Base-by-base conservation (phyloP, 257 asterid species). In the Fraxinus pennsylvanica region DNA sequence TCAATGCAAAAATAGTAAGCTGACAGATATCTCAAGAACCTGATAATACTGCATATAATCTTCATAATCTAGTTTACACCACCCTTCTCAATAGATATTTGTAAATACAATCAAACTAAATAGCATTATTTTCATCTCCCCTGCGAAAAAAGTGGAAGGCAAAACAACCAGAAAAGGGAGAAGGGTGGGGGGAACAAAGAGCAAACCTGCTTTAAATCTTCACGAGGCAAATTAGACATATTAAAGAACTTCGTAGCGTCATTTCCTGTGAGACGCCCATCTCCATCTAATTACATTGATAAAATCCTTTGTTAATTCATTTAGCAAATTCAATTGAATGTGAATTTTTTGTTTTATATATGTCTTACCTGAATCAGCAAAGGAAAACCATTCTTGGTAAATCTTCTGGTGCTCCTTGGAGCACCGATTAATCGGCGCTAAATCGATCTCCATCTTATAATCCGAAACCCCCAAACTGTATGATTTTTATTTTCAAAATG, bases 161-260 rank as follows among this genome's bases (percentile, higher is more conserved):
- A 61, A 61, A 61, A 6, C 19, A 43, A 43, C 52, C 30, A 0
- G 6, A 9, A 61, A 8, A 5, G 33, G 5, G 32, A 61, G 5
- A 0, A 4, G 52, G 30, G 32, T 0, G 68, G 50, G 3, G 14
- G 4, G 17, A 0, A 2, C 17, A 61, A 61, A 61, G 15, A 9
- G 12, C 66, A 57, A 57, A 89, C 99, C 97, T 77, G 97, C 83
- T 96, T 96, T 82, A 96, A 97, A 85, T 96, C 98, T 36, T 80
- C 91, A 77, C 99, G 97, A 80, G 99, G 82, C 86, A 93, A 84
- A 57, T 88, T 90, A n/a, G 98, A 90, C 91, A 89, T 82, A 72
- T 91, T 81, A 80, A 96, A 93, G 83, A 95, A 96, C 83, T 96
- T 96, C 71, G 76, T 93, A 50, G 99, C 99, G 81, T 96, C 99